These are phyloP conservation scores for Solanum raphanifolium DNA, from an alignment of 257 asterid species.

Conservation along the genomic window DNA sequence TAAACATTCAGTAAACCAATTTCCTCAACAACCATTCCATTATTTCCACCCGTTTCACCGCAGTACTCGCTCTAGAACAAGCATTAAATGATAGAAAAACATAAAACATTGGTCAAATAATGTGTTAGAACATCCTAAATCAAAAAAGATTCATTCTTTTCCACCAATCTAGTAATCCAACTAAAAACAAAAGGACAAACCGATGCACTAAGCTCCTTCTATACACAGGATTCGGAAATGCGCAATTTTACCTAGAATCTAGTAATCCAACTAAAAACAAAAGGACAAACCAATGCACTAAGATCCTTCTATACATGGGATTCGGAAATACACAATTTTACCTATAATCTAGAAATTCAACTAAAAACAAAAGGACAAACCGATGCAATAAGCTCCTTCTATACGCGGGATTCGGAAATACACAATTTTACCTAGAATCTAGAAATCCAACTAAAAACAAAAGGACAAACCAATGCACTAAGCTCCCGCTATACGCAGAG, in stretches of 20 bases:
- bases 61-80: not conserved
- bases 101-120: not conserved
- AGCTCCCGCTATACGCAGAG: not conserved
- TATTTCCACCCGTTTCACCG: not conserved
- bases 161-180: not conserved
- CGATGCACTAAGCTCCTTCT: not conserved
- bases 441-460: no score
- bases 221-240: no score
- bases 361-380: no score
- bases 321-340: no score
- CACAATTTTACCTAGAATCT: not conserved
- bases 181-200: no score
- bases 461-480: not conserved
- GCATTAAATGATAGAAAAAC: not conserved
- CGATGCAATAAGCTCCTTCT: not conserved
- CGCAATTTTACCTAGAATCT: not conserved
- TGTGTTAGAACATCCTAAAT: not conserved
- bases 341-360: no score
- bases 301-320: no score
- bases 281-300: no score
- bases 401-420: no score
- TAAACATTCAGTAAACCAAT: not conserved
- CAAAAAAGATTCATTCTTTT: not conserved
- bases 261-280: not conserved
- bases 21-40: not conserved